Percentiles rank a stretch among this genome's conserved stretches.
Evolutionary conservation across 2,329 filamentous ascomycete species (phyloP).

Genomic region (Fonsecaea nubica): DNA sequence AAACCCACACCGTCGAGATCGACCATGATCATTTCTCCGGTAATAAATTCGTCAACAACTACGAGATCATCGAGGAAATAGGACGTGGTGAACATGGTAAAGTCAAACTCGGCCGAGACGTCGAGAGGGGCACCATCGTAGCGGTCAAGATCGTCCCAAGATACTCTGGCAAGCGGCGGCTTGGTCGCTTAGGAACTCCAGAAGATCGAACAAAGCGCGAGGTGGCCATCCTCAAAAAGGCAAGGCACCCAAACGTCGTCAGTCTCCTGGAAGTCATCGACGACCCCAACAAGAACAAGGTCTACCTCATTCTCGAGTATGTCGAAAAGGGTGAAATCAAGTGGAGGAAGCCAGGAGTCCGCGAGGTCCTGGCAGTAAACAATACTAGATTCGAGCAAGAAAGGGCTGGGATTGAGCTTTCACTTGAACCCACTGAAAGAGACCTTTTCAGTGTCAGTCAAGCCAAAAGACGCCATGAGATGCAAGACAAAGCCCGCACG

Average conservation of each 20-base stretch:
- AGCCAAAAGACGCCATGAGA: slow-evolving; percentile 65
- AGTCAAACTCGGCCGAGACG: slow-evolving; percentile 89
- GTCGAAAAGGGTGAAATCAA: slow-evolving; percentile 92
- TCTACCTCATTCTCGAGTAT: slow-evolving; percentile 96
- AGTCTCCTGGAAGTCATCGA: slow-evolving; percentile 96
- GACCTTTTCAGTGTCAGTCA: slow-evolving; percentile 56
- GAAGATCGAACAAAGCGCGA: slow-evolving; percentile 85
- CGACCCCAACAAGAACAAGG: slow-evolving; percentile 93
- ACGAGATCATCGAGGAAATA: slow-evolving; percentile 95
- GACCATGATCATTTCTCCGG: slow-evolving; percentile 88
- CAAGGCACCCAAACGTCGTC: slow-evolving; percentile 95
- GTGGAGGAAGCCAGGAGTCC: slow-evolving; percentile 88
- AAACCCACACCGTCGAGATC: slow-evolving; percentile 90
- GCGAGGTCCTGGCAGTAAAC: slow-evolving; percentile 82
- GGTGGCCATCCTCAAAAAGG: slow-evolving; percentile 98
- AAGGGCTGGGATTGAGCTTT: slow-evolving; percentile 78
- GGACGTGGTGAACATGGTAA: slow-evolving; percentile 96
- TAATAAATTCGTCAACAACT: slow-evolving; percentile 96
- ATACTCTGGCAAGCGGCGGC: slow-evolving; percentile 87
- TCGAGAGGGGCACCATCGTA: slow-evolving; percentile 76
- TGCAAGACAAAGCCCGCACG: slow-evolving; percentile 65
- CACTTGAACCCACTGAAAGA: slow-evolving; percentile 58
- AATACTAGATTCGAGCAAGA: slow-evolving; percentile 75
- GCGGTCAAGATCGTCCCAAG: slow-evolving; percentile 99
- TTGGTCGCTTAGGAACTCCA: slow-evolving; percentile 75